Percentiles rank a stretch among this genome's conserved stretches.
Conservation (phyloP, 1,284 basidiomycete genomes). For the Apiotrichum sp. region DNA sequence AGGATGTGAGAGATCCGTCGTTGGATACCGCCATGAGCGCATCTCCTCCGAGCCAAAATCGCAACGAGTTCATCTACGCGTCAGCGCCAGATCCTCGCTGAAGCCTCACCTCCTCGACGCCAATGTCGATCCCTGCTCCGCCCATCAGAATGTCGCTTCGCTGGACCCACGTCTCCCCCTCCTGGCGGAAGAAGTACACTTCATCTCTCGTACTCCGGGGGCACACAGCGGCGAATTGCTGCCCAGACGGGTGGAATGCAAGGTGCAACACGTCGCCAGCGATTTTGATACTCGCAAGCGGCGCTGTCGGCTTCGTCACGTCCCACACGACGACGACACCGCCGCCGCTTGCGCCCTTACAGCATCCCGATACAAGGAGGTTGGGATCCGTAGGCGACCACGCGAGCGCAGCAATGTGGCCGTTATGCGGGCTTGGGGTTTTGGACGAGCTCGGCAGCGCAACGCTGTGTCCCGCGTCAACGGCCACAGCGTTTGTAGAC, state of each 20-base stretch:
- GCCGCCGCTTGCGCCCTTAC: constrained; percentile 18
- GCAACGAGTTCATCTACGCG: constrained; percentile 35
- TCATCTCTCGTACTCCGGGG: constrained; percentile 27
- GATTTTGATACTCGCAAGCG: constrained; percentile 29
- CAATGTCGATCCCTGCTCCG: constrained; percentile 24
- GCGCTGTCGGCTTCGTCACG: constrained; percentile 11
- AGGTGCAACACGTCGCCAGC: constrained; percentile 35
- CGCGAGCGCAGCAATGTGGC: constrained; percentile 34
- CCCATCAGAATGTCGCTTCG: constrained; percentile 33
- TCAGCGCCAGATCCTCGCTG: constrained; percentile 8
- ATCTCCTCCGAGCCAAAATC: constrained; percentile 33
- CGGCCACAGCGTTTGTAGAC: background rate
- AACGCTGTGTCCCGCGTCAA: constrained; percentile 11
- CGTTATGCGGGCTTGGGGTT: constrained; percentile 30
- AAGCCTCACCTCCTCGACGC: constrained; percentile 34
- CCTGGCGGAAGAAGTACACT: constrained; percentile 33
- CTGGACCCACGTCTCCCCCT: constrained; percentile 27
- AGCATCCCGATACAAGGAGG: constrained; percentile 34
- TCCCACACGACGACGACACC: constrained; percentile 37
- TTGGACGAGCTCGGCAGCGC: constrained; percentile 22
- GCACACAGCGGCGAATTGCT: constrained; percentile 38
- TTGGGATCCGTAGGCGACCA: constrained; percentile 37
- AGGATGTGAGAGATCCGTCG: constrained; percentile 37
- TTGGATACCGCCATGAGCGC: constrained; percentile 37
- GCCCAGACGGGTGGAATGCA: constrained; percentile 36